Percentiles rank a stretch among this genome's conserved stretches.
phyloP scores from a whole-genome alignment of 345 rosid species.

The Euphorbia tirucalli region DNA sequence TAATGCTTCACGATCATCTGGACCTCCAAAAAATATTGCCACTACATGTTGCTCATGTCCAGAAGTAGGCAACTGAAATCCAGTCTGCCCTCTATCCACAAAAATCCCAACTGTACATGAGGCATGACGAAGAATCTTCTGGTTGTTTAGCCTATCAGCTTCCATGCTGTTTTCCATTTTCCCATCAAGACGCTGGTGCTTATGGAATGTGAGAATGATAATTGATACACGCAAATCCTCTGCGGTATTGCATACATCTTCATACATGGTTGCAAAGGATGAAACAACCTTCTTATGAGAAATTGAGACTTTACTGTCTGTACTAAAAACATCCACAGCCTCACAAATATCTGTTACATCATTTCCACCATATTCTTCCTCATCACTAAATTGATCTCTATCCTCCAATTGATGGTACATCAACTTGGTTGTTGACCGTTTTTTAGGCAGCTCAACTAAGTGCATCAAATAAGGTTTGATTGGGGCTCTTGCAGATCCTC shows the following conservation, averaged over 20 bases:
- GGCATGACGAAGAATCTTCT: slow-evolving; percentile 68
- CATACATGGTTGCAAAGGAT: slow-evolving; percentile 42
- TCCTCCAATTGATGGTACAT: slow-evolving; percentile 71
- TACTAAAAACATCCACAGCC: slow-evolving; percentile 51
- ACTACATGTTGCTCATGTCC: slow-evolving; percentile 56
- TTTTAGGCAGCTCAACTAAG: slow-evolving; percentile 71
- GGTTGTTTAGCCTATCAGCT: slow-evolving; percentile 58
- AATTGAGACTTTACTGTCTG: slow-evolving; percentile 43
- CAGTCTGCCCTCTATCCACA: slow-evolving; percentile 66
- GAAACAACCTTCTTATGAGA: slow-evolving; percentile 60
- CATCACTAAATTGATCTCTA: slow-evolving; percentile 50
- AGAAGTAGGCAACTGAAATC: slow-evolving; percentile 58
- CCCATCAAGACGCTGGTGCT: slow-evolving; percentile 82
- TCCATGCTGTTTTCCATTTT: slow-evolving; percentile 60
- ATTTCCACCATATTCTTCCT: slow-evolving; percentile 73
- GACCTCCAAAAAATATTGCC: slow-evolving; percentile 78
- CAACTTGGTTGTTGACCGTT: slow-evolving; percentile 33
- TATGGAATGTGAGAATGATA: slow-evolving; percentile 75
- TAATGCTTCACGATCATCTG: slow-evolving; percentile 89
- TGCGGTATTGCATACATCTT: slow-evolving; percentile 60
- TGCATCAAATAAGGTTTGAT: slow-evolving; percentile 62
- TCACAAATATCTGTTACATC: slow-evolving; percentile 70
- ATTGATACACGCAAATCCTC: slow-evolving; percentile 73
- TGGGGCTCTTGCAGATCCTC: slow-evolving; percentile 39
- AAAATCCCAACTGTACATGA: slow-evolving; percentile 74